Conservation (phyloP, 306 rosid genomes). For the Castanea crenata region DNA sequence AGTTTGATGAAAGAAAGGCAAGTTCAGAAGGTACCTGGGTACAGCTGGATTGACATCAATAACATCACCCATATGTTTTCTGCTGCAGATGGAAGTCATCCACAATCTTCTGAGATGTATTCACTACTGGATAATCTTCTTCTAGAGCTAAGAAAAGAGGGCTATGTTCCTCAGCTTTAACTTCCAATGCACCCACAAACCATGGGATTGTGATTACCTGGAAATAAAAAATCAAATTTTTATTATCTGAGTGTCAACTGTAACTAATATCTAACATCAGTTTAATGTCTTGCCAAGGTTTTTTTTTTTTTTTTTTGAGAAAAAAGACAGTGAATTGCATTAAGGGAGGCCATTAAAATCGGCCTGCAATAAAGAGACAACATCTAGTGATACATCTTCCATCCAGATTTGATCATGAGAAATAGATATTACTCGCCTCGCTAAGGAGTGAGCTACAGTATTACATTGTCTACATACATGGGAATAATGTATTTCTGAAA, state of each 20-base stretch:
- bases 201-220: slow-evolving; percentile 26
- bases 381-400: no score
- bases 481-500: no score
- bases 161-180: slow-evolving; percentile 69
- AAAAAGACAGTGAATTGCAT: no score
- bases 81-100: slow-evolving; percentile 75
- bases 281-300: not conserved
- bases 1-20: slow-evolving; percentile 69
- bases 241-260: not conserved
- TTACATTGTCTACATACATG: no score
- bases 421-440: no score
- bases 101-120: slow-evolving; percentile 50
- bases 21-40: slow-evolving; percentile 74
- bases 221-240: not conserved
- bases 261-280: not conserved
- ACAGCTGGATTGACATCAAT: slow-evolving; percentile 79
- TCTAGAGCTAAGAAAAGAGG: slow-evolving; percentile 65
- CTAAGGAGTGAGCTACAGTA: no score
- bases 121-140: slow-evolving; percentile 54
- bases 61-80: slow-evolving; percentile 64
- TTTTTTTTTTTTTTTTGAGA: no score
- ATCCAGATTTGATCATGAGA: no score
- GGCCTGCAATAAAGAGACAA: no score
- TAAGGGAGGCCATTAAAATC: no score
- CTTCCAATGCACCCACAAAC: slow-evolving; percentile 67